These are phyloP conservation scores for Penicillium crystallinum DNA, from an alignment of 495 filamentous ascomycete species.

Conservation along the genomic window DNA sequence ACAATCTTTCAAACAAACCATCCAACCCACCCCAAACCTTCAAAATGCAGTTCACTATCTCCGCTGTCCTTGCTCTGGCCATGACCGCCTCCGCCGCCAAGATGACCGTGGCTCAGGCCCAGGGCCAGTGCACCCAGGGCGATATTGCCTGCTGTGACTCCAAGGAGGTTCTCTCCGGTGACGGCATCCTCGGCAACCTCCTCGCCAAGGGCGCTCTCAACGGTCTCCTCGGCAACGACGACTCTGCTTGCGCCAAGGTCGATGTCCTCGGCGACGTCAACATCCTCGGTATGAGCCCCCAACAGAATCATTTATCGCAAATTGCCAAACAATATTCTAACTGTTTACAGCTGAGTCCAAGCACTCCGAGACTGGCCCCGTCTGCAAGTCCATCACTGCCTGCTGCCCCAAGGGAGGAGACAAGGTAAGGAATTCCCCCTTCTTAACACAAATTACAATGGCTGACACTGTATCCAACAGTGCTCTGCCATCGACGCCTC, in stretches of 20 bases:
- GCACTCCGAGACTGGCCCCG: neutral
- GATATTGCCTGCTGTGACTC: constrained; percentile 1
- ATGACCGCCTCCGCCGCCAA: neutral
- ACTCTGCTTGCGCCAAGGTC: constrained; percentile 3
- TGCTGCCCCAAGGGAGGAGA: neutral
- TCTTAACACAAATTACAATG: neutral
- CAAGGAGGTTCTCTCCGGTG: neutral
- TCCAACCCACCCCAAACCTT: neutral
- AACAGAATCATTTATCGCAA: neutral
- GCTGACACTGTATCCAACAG: neutral
- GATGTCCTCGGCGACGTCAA: neutral
- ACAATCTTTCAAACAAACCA: neutral
- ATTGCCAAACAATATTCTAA: neutral
- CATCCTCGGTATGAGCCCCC: neutral
- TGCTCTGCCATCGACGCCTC: neutral
- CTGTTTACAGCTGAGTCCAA: neutral
- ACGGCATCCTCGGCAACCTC: constrained; percentile 1
- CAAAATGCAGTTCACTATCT: constrained; percentile 4
- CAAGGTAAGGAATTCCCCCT: neutral
- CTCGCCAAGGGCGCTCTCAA: constrained; percentile 5
- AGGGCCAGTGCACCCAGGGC: neutral
- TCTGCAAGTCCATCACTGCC: constrained; percentile 2
- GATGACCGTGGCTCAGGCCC: neutral
- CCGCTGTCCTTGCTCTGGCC: neutral
- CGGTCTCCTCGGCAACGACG: constrained; percentile 4